Conservation (phyloP, 495 filamentous ascomycete genomes). For the Daldinia loculata region DNA sequence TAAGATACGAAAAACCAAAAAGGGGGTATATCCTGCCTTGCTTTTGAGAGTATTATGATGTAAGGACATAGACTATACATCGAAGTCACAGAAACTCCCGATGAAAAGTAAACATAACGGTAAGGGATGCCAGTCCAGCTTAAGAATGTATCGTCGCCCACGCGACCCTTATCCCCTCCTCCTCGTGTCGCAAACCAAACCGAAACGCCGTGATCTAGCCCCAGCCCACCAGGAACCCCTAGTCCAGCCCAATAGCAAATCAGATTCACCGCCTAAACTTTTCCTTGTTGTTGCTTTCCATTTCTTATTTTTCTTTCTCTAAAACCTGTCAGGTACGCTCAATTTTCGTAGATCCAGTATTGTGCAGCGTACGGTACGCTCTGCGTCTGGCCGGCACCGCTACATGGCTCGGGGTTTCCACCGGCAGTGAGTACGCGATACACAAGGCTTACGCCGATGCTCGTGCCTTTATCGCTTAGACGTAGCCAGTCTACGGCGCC, state of each 20-base stretch:
- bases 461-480: slow-evolving; percentile 60
- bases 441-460: slow-evolving; percentile 61
- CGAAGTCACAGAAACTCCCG: neutral
- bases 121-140: neutral
- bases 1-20: neutral
- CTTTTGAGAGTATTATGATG: slow-evolving; percentile 14
- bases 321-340: neutral
- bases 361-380: slow-evolving; percentile 71
- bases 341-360: slow-evolving; percentile 72
- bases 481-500: slow-evolving; percentile 73
- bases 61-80: neutral
- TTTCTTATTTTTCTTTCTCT: neutral
- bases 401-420: slow-evolving; percentile 63
- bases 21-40: slow-evolving; percentile 39
- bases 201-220: neutral
- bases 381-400: slow-evolving; percentile 50
- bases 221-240: neutral
- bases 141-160: neutral
- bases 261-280: neutral
- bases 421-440: slow-evolving; percentile 75
- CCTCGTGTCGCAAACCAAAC: neutral
- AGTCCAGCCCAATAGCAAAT: neutral
- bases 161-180: neutral
- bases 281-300: neutral
- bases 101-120: slow-evolving; percentile 8